phyloP scores from a whole-genome alignment of 2,329 filamentous ascomycete genomes.

The Pseudogymnoascus sp. region DNA sequence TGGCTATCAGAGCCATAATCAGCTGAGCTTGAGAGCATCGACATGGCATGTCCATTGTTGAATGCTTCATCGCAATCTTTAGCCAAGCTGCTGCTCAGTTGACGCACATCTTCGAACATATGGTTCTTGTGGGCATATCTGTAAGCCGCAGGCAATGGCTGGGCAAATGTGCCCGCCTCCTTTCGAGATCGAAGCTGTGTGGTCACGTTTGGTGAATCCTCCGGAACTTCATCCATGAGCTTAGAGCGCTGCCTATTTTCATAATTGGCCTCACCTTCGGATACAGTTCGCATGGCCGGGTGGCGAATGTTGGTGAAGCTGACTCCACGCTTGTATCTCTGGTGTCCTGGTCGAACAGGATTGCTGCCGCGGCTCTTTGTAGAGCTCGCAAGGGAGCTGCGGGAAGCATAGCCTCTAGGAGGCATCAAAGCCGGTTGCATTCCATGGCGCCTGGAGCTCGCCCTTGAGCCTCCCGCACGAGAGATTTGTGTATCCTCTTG shows the following conservation, averaged over 20 bases:
- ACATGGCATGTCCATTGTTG: conserved; percentile 36
- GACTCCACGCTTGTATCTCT: conserved; percentile 52
- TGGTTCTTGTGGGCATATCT: background rate
- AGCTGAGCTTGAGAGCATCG: background rate
- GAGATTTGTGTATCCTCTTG: background rate
- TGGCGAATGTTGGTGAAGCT: conserved; percentile 50
- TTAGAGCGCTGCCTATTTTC: background rate
- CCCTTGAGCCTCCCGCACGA: conserved; percentile 10
- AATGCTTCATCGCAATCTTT: conserved; percentile 92
- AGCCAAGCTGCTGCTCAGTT: conserved; percentile 77
- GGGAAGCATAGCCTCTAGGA: conserved; percentile 32
- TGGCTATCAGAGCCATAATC: conserved; percentile 1
- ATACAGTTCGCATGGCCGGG: background rate
- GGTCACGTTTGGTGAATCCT: background rate
- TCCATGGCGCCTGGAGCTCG: conserved; percentile 12
- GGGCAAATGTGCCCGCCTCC: background rate
- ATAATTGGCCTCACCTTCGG: background rate
- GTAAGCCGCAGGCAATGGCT: background rate
- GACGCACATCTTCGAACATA: conserved; percentile 62
- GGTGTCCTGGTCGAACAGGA: conserved; percentile 32
- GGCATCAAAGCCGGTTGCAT: conserved; percentile 14
- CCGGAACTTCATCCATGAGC: background rate
- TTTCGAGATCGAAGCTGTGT: background rate
- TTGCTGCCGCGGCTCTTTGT: conserved; percentile 30
- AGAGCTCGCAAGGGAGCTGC: conserved; percentile 40